These are phyloP conservation scores for Xanthoceras sorbifolium DNA, from an alignment of 345 rosid species.

Conservation along the genomic window DNA sequence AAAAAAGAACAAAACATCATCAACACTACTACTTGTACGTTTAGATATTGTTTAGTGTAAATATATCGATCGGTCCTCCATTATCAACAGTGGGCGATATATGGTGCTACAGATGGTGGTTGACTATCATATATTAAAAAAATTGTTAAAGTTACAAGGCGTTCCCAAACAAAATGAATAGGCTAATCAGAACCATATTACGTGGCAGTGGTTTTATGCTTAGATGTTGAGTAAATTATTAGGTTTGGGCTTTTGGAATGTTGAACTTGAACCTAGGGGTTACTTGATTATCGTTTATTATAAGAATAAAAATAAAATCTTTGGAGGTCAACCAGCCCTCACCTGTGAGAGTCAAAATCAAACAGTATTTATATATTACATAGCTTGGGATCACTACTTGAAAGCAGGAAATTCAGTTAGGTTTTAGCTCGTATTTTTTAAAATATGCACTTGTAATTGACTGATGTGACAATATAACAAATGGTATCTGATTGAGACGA, in stretches of 20 bases:
- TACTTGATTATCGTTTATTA: conserved; percentile 11
- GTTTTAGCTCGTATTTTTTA: no score
- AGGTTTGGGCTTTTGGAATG: conserved; percentile 1
- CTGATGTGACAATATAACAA: no score
- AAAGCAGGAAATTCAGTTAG: no score
- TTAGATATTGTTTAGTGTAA: neutral
- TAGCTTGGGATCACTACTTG: neutral
- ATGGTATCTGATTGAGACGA: no score
- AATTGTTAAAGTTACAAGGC: neutral
- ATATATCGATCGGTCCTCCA: neutral
- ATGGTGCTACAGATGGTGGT: conserved; percentile 9
- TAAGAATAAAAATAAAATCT: neutral
- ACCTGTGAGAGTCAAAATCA: conserved; percentile 20
- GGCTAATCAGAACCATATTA: neutral
- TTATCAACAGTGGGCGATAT: conserved; percentile 16
- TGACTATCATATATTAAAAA: conserved; percentile 18
- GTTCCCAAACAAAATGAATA: neutral
- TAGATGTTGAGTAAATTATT: neutral
- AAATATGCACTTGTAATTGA: no score
- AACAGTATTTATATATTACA: neutral
- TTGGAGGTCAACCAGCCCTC: conserved; percentile 24
- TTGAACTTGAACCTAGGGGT: neutral
- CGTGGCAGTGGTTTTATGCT: neutral
- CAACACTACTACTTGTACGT: conserved; percentile 16
- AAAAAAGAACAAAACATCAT: conserved; percentile 28